A percentile compares a stretch with the other conserved stretches of the same genome.
These are phyloP conservation scores for Cercospora sojina DNA, from an alignment of 2,329 filamentous ascomycete genomes.

Conservation along the genomic window DNA sequence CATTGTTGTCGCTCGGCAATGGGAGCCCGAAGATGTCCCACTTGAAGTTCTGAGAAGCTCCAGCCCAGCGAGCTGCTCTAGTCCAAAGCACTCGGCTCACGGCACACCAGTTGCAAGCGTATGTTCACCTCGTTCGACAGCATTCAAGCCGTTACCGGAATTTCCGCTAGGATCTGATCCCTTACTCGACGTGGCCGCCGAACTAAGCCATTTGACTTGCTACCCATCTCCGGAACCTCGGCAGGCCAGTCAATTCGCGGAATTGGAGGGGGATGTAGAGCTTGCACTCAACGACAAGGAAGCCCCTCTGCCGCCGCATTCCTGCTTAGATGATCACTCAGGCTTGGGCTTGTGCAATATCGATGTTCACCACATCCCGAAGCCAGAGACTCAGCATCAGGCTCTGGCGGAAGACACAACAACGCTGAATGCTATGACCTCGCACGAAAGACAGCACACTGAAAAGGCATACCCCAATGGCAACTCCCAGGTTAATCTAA, in stretches of 20 bases:
- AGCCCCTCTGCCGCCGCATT: not conserved
- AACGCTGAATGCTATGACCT: not conserved
- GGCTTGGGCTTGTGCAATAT: not conserved
- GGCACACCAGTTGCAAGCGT: not conserved
- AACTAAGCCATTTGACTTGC: not conserved
- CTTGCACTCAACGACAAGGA: not conserved
- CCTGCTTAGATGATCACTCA: not conserved
- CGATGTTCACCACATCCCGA: not conserved
- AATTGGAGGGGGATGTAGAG: conserved; percentile 17
- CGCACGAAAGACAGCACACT: not conserved
- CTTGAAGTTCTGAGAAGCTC: not conserved
- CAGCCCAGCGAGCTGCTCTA: not conserved
- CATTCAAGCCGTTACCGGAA: conserved; percentile 14
- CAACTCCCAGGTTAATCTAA: not conserved
- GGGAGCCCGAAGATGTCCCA: conserved; percentile 12
- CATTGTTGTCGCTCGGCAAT: conserved; percentile 27
- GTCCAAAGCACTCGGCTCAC: not conserved
- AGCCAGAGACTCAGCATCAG: not conserved
- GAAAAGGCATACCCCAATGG: not conserved
- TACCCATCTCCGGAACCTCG: conserved; percentile 4
- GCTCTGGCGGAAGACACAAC: not conserved
- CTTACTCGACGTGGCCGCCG: not conserved
- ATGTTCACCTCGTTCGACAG: not conserved
- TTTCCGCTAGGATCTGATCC: conserved; percentile 10
- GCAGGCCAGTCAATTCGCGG: conserved; percentile 11